A percentile compares a stretch with the other conserved stretches of the same genome.
Evolutionary conservation across 345 rosid genomes (phyloP).

Genomic region (Camelina laxa): DNA sequence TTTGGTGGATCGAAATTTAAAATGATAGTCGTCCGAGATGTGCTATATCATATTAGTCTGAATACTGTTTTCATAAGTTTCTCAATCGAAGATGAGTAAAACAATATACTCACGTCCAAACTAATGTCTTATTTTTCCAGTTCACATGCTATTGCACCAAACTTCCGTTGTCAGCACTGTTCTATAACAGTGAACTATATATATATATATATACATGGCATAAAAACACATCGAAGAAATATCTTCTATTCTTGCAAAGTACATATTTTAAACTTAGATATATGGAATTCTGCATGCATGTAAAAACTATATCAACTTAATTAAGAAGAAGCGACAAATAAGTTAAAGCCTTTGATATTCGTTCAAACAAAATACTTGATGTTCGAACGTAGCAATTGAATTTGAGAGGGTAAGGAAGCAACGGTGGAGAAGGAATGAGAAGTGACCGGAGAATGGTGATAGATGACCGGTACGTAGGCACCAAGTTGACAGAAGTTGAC

Average conservation of each 20-base stretch:
- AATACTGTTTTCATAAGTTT: background rate
- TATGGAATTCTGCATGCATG: background rate
- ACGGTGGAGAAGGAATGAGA: slow-evolving; percentile 39
- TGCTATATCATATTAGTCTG: background rate
- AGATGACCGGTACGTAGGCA: slow-evolving; percentile 3
- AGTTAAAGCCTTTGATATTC: background rate
- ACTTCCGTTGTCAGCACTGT: too few species aligned
- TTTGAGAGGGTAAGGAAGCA: slow-evolving; percentile 36
- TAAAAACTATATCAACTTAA: background rate
- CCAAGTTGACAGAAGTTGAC: slow-evolving; percentile 39
- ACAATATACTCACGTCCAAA: slow-evolving; percentile 7
- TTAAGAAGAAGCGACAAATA: background rate
- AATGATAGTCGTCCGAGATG: background rate
- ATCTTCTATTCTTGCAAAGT: too few species aligned
- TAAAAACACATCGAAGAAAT: too few species aligned
- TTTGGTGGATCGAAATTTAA: background rate
- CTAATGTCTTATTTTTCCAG: background rate
- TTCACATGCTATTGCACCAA: background rate
- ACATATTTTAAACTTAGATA: background rate
- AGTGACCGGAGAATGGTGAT: slow-evolving; percentile 32
- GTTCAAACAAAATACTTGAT: background rate
- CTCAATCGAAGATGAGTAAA: background rate
- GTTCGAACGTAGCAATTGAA: slow-evolving; percentile 31
- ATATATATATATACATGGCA: too few species aligned
- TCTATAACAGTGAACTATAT: too few species aligned